A percentile compares a stretch with the other conserved stretches of the same genome.
Conservation (phyloP, 1,284 basidiomycete genomes). For the Apiotrichum laibachii region DNA sequence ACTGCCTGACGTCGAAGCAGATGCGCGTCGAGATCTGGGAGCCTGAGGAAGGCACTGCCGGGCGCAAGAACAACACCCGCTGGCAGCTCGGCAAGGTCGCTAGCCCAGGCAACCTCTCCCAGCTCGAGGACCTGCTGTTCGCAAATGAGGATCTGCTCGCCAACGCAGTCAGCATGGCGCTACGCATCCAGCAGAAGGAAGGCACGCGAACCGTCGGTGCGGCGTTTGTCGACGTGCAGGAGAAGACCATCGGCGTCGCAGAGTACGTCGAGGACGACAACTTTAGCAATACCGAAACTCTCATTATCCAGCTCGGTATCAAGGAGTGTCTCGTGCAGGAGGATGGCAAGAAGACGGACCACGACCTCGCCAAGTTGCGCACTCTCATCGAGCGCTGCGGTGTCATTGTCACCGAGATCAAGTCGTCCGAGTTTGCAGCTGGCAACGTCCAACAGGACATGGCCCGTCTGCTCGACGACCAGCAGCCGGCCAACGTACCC, state of each 20-base stretch:
- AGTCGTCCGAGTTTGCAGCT: conserved; percentile 76
- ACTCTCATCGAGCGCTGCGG: conserved; percentile 84
- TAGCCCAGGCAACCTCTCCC: conserved; percentile 84
- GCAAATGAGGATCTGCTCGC: conserved; percentile 74
- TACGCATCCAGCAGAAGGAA: conserved; percentile 69
- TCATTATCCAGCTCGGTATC: conserved; percentile 92
- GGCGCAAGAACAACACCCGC: conserved; percentile 59
- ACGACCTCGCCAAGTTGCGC: conserved; percentile 80
- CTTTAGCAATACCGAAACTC: conserved; percentile 92
- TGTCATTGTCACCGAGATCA: conserved; percentile 84
- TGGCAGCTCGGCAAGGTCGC: conserved; percentile 80
- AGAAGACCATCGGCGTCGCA: conserved; percentile 61
- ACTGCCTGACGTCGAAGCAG: conserved; percentile 85
- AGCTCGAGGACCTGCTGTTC: conserved; percentile 92
- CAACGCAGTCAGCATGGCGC: conserved; percentile 86
- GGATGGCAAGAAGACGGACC: conserved; percentile 60
- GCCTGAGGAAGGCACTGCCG: conserved; percentile 63
- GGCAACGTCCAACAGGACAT: conserved; percentile 84
- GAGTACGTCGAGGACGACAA: conserved; percentile 94
- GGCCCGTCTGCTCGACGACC: conserved; percentile 65
- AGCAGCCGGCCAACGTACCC: conserved; percentile 55
- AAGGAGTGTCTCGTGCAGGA: conserved; percentile 77
- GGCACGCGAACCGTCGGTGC: conserved; percentile 55
- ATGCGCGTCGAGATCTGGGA: conserved; percentile 91
- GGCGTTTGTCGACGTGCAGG: conserved; percentile 58